Conservation (phyloP, 345 rosid species). For the Lumnitzera racemosa region DNA sequence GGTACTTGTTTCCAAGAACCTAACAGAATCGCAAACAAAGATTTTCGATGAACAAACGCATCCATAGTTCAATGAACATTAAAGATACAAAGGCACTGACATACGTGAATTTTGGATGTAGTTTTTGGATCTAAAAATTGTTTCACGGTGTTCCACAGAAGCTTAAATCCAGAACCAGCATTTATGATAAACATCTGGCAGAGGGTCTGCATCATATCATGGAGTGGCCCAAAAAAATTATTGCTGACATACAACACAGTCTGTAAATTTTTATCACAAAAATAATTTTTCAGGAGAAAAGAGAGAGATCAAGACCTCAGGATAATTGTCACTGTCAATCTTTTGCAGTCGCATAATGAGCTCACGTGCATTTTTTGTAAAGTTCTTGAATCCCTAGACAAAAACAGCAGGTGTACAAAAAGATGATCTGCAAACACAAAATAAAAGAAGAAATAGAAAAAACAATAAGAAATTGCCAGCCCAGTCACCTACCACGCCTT, state of each 20-base stretch:
- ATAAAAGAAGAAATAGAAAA: not conserved
- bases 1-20: conserved; percentile 96
- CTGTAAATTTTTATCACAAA: not conserved
- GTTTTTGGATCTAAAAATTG: conserved; percentile 96
- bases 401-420: conserved; percentile 7
- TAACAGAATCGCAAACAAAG: conserved; percentile 23
- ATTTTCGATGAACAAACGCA: not conserved
- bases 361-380: conserved; percentile 88
- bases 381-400: conserved; percentile 75
- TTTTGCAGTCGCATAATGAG: conserved; percentile 86
- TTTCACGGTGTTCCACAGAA: conserved; percentile 84
- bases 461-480: not conserved
- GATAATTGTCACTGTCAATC: conserved; percentile 96
- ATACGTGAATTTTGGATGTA: conserved; percentile 89
- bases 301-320: conserved; percentile 54
- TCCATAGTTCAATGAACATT: not conserved
- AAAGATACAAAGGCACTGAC: conserved; percentile 9
- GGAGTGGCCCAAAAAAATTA: not conserved
- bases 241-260: not conserved
- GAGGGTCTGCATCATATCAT: conserved; percentile 62
- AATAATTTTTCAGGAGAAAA: conserved; percentile 1
- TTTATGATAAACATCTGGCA: conserved; percentile 97
- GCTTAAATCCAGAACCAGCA: conserved; percentile 88
- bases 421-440: not conserved
- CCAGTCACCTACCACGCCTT: conserved; percentile 71